Percentiles rank a stretch among this genome's conserved stretches.
Evolutionary conservation across 345 rosid species (phyloP).

Genomic region (Syzygium grande): DNA sequence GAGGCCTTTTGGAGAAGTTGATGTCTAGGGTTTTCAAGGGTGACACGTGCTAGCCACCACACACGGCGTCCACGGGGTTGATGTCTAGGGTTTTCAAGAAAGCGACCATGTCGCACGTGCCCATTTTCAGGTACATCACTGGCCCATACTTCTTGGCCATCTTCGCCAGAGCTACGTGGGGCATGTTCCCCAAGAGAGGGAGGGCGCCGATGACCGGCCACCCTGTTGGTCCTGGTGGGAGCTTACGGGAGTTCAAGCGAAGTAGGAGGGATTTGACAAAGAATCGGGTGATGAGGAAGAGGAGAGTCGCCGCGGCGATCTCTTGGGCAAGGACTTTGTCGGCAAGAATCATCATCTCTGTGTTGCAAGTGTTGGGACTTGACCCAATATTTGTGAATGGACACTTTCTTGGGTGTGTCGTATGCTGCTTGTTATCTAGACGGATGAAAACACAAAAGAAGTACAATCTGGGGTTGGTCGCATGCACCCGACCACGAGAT

Average conservation of each 20-base stretch:
- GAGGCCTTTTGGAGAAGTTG: slow-evolving; percentile 51
- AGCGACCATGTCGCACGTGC: slow-evolving; percentile 44
- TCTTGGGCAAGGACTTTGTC: slow-evolving; percentile 6
- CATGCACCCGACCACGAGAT: neutral
- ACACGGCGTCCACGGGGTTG: too few species aligned
- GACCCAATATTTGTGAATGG: neutral
- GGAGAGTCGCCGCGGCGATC: neutral
- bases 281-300: slow-evolving; percentile 23
- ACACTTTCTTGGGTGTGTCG: neutral
- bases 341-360: neutral
- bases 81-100: slow-evolving; percentile 57
- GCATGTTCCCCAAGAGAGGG: slow-evolving; percentile 43
- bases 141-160: slow-evolving; percentile 52
- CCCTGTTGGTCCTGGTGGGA: slow-evolving; percentile 46
- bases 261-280: slow-evolving; percentile 10
- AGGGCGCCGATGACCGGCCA: slow-evolving; percentile 54
- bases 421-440: neutral
- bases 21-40: too few species aligned
- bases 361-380: neutral
- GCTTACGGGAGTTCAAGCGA: neutral
- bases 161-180: slow-evolving; percentile 40
- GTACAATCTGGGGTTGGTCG: neutral
- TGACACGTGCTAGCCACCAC: too few species aligned
- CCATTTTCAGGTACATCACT: slow-evolving; percentile 44
- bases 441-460: neutral